Evolutionary conservation across 306 rosid genomes (phyloP).

Genomic region (Cyamopsis tetragonoloba): DNA sequence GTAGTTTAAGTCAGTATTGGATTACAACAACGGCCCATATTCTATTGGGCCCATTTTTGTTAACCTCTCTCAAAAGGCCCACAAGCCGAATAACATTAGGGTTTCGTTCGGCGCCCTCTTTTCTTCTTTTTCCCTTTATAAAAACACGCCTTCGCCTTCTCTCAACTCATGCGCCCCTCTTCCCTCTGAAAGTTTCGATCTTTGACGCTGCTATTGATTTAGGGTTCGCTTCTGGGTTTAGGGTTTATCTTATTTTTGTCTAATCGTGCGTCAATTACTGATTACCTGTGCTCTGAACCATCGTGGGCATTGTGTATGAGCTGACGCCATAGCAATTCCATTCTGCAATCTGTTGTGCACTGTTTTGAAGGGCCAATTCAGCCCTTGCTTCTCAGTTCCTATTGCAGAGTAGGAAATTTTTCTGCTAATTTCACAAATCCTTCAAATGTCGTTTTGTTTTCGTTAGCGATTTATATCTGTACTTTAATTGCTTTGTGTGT

Average conservation of each 20-base stretch:
- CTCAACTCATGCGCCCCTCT: neutral
- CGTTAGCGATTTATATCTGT: neutral
- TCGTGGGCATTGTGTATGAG: constrained; percentile 51
- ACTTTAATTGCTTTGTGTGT: neutral
- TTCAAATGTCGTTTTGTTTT: neutral
- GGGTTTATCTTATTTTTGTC: neutral
- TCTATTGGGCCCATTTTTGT: neutral
- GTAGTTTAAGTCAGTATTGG: neutral
- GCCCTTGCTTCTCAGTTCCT: constrained; percentile 5
- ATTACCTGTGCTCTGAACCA: constrained; percentile 42
- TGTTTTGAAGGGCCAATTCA: too few species aligned
- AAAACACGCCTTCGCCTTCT: neutral
- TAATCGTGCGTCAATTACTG: constrained; percentile 47
- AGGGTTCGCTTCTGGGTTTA: neutral
- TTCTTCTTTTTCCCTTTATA: constrained; percentile 28
- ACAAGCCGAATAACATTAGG: constrained; percentile 9
- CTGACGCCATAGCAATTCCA: constrained; percentile 53
- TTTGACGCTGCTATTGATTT: neutral
- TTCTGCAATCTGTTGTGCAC: constrained; percentile 28
- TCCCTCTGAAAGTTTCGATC: neutral
- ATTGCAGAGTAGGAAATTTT: constrained; percentile 36
- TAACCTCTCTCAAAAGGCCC: neutral
- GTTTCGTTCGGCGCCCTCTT: constrained; percentile 24
- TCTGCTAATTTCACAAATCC: neutral
- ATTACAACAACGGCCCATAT: neutral